A percentile compares a stretch with the other conserved stretches of the same genome.
Evolutionary conservation across 2,329 filamentous ascomycete genomes (phyloP).

Genomic region (Aspergillus texensis): DNA sequence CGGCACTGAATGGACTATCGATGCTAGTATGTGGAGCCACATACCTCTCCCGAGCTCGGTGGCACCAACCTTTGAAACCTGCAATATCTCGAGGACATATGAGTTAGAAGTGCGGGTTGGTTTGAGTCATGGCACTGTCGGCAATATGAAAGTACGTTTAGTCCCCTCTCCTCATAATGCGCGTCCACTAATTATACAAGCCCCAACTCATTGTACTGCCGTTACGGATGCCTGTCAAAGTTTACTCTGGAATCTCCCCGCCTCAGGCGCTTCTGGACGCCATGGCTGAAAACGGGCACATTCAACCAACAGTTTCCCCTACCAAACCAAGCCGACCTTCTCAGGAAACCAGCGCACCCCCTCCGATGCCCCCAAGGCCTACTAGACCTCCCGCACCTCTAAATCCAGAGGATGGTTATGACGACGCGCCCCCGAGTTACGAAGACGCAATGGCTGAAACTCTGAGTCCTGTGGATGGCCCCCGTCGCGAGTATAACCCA

Average conservation of each 20-base stretch:
- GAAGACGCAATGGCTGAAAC: constrained; percentile 87
- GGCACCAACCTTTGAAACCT: constrained; percentile 82
- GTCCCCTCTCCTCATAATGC: constrained; percentile 1
- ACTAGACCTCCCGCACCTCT: constrained; percentile 26
- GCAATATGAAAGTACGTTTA: constrained; percentile 51
- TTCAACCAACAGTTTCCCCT: constrained; percentile 23
- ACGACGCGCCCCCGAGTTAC: constrained; percentile 91
- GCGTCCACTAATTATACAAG: constrained; percentile 35
- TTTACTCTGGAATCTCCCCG: constrained; percentile 87
- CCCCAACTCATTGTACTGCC: constrained; percentile 79
- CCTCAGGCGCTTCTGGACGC: constrained; percentile 74
- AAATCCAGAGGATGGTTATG: constrained; percentile 38
- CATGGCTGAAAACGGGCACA: constrained; percentile 45
- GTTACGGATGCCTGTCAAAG: constrained; percentile 74
- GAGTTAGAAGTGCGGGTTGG: constrained; percentile 81
- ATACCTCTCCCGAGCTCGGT: constrained; percentile 79
- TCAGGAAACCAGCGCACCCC: constrained; percentile 24
- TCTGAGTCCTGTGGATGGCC: constrained; percentile 71
- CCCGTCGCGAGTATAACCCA: constrained; percentile 58
- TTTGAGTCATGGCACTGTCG: constrained; percentile 69
- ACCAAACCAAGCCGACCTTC: constrained; percentile 27
- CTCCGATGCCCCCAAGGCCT: constrained; percentile 47
- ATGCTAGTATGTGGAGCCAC: constrained; percentile 71
- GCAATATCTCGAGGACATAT: constrained; percentile 82
- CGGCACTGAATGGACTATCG: constrained; percentile 70